phyloP scores from a whole-genome alignment of 495 filamentous ascomycete genomes.

The Neurospora sublineolata region DNA sequence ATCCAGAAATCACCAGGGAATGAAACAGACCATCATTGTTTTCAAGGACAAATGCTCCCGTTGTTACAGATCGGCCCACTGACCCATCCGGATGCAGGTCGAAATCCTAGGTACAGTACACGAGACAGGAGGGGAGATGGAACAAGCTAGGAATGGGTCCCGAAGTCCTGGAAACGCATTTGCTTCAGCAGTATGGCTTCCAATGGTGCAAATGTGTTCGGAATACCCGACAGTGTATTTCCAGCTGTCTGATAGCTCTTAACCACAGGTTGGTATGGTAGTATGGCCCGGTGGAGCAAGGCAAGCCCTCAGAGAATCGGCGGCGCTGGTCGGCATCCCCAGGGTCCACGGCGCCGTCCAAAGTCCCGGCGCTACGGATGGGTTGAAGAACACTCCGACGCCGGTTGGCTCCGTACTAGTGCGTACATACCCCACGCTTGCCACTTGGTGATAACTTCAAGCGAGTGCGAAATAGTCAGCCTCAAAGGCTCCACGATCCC shows the following conservation, averaged over 20 bases:
- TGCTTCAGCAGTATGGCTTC: neutral
- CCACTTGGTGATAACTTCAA: neutral
- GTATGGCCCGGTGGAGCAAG: neutral
- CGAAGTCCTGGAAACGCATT: neutral
- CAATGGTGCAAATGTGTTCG: neutral
- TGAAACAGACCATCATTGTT: neutral
- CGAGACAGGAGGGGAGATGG: neutral
- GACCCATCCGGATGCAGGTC: neutral
- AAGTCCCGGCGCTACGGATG: neutral
- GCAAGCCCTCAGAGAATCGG: neutral
- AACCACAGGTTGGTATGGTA: neutral
- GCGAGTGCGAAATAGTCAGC: conserved; percentile 1
- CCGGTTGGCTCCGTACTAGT: neutral
- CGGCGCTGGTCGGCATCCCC: neutral
- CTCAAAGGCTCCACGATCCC: conserved; percentile 3
- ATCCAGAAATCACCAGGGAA: neutral
- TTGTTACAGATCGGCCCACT: neutral
- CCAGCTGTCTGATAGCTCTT: neutral
- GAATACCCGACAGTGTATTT: neutral
- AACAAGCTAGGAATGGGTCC: neutral
- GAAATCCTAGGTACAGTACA: neutral
- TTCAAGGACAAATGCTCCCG: neutral
- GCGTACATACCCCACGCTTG: neutral
- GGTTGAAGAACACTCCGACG: neutral
- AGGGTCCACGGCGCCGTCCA: neutral